phyloP scores from a whole-genome alignment of 495 filamentous ascomycete species.

The Umbilicaria muhlenbergii region DNA sequence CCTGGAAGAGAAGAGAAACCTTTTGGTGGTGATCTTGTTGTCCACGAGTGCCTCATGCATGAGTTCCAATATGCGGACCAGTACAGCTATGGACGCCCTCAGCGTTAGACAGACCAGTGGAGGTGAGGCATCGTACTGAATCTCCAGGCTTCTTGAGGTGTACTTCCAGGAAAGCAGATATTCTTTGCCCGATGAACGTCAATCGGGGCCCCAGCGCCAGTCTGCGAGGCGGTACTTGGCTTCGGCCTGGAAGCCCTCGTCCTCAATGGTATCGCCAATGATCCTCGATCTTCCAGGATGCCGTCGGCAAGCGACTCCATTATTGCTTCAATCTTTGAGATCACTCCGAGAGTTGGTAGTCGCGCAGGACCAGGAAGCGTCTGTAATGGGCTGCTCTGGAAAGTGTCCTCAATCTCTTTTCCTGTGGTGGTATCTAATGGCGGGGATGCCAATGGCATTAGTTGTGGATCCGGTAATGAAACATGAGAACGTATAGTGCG shows the following conservation, averaged over 20 bases:
- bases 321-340: slow-evolving; percentile 5
- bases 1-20: slow-evolving; percentile 28
- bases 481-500: no score
- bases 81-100: slow-evolving; percentile 26
- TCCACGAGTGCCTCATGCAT: slow-evolving; percentile 51
- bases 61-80: slow-evolving; percentile 53
- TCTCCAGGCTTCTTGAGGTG: slow-evolving; percentile 44
- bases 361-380: no score
- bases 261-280: slow-evolving; percentile 6
- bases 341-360: not conserved
- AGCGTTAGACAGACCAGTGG: not conserved
- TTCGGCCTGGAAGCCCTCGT: not conserved
- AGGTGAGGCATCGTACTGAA: slow-evolving; percentile 34
- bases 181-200: not conserved
- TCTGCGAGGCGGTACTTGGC: not conserved
- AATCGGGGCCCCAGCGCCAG: not conserved
- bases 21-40: slow-evolving; percentile 56
- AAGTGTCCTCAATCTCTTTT: no score
- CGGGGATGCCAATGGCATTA: no score
- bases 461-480: no score
- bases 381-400: no score
- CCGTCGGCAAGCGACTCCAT: slow-evolving; percentile 2
- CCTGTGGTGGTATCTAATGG: no score
- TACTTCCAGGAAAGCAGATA: slow-evolving; percentile 40
- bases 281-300: not conserved